Conservation (phyloP, 805 yeast genomes). For the Scheffersomyces lignosus region DNA sequence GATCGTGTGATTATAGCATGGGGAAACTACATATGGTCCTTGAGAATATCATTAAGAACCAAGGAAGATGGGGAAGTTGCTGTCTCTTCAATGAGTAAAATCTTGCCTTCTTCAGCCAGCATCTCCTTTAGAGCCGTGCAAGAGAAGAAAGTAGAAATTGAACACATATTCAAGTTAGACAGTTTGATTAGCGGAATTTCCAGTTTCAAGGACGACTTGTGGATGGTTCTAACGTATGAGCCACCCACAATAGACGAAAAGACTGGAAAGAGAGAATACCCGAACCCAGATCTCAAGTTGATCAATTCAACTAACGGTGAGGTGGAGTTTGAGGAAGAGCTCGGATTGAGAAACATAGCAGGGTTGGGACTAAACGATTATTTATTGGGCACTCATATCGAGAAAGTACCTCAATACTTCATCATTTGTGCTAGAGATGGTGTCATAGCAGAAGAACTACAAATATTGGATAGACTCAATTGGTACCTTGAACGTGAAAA, state of each 20-base stretch:
- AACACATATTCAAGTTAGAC: conserved; percentile 47
- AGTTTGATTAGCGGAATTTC: conserved; percentile 74
- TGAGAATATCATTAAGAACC: conserved; percentile 41
- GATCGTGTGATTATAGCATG: conserved; percentile 77
- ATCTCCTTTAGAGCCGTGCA: conserved; percentile 49
- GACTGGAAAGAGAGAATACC: conserved; percentile 22
- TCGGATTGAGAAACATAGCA: conserved; percentile 58
- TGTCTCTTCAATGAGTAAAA: conserved; percentile 30
- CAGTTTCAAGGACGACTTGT: conserved; percentile 68
- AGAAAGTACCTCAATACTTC: conserved; percentile 46
- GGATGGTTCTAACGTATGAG: conserved; percentile 58
- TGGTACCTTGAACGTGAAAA: conserved; percentile 65
- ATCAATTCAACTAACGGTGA: conserved; percentile 65
- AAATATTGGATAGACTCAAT: conserved; percentile 62
- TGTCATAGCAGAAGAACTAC: conserved; percentile 71
- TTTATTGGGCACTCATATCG: conserved; percentile 52
- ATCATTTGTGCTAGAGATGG: conserved; percentile 82
- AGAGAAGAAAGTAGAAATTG: conserved; percentile 48
- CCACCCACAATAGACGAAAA: conserved; percentile 32
- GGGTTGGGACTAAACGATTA: conserved; percentile 79
- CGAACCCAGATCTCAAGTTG: conserved; percentile 74
- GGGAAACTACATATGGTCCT: conserved; percentile 75
- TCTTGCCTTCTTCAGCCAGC: conserved; percentile 55
- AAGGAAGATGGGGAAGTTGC: conserved; percentile 14
- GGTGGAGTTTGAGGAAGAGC: conserved; percentile 77